Base-by-base conservation (phyloP, 148 eudicot species). In the Pharnaceum exiguum region DNA sequence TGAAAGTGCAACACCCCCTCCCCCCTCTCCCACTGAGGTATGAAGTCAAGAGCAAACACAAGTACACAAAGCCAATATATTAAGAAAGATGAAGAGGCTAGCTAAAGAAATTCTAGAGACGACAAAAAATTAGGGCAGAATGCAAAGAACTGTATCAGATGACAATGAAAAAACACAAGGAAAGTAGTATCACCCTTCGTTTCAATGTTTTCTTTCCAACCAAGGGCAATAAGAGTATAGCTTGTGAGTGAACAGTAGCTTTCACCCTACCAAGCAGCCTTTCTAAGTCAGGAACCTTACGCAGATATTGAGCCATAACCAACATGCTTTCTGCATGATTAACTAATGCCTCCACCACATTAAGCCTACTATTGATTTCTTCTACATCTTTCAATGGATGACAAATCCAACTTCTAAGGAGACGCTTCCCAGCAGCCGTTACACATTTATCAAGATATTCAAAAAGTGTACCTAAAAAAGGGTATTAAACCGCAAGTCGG, bases 341-440 rank as follows among this genome's bases (percentile, higher is more conserved):
- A 52, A 75, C 71, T 38, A 93, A 65, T 45, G 73, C 75, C 69
- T 85, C 96, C 46, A 89, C 96, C 26, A 80, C 81, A 66, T 80
- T 73, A 64, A 93, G 95, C 77, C 99, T 83, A 45, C 65, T 46
- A 63, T 86, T 93, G 37, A 93, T 86, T 75, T 74, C 71, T 58
- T 72, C 75, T 2, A 86, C 68, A 65, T 89, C 89, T 57, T 80
- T 84, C 35, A 83, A 70, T 28, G 99, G 99, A 76, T 93, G 99
- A 61, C 99, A 88, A 55, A 93, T 82, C 99, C 96, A 93, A 63
- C 73, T 86, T 81, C 86, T 86, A 47, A 93, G 67, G 60, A 93
- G 95, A 56, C 99, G 82, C 71, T 93, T 93, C 51, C 96, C 99
- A 59, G 87, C 73, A 61, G 84, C 64, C 22, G 89, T 93, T 51